Evolutionary conservation across 2,329 filamentous ascomycete species (phyloP), one percentile per base, ranked within the genome.

Genomic region (Aspergillus sp.): DNA sequence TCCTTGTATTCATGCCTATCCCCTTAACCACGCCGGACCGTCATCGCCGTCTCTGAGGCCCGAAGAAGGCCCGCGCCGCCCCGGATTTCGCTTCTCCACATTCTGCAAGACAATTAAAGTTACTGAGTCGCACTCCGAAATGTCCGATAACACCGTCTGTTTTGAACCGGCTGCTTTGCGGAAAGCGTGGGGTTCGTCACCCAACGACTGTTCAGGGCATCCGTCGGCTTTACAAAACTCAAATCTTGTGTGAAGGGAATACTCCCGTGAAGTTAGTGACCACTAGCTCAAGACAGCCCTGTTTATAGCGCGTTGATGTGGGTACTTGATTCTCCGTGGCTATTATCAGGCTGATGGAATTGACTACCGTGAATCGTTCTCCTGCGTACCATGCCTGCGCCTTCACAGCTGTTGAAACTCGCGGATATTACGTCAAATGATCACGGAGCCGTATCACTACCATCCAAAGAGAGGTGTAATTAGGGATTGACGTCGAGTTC

Each of bases 41-140:
- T 19, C 42, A 45, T 23, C 21, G 4, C 19, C 42, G 14, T 16
- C 13, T 11, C 21, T 46, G 44, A 11, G 19, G 13, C 44, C 44
- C 44, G 44, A 46, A 46, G 44, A 5, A 46, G 5, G 20, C 23
- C 44, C 44, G 44, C 44, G 21, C 44, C 43, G 29, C 32, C 32
- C 21, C 44, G 13, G 44, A 46, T 46, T 16, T 31, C 23, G 44
- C 25, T 46, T 46, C 44, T 32, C 44, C 44, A 25, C 44, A 46
- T 46, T 32, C 17, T 46, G 25, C 44, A 46, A 46, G 16, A n/a
- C 13, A 4, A 34, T 34, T 34, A 4, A 34, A 34, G 32, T 34
- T 31, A 17, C 2, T 19, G 44, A 46, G 13, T 46, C 14, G 23
- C 11, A 4, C 19, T 43, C 40, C 4, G 40, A 19, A 46, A 46